These are phyloP conservation scores for Pleurostoma richardsiae DNA, from an alignment of 2,329 filamentous ascomycete genomes.

Conservation along the genomic window DNA sequence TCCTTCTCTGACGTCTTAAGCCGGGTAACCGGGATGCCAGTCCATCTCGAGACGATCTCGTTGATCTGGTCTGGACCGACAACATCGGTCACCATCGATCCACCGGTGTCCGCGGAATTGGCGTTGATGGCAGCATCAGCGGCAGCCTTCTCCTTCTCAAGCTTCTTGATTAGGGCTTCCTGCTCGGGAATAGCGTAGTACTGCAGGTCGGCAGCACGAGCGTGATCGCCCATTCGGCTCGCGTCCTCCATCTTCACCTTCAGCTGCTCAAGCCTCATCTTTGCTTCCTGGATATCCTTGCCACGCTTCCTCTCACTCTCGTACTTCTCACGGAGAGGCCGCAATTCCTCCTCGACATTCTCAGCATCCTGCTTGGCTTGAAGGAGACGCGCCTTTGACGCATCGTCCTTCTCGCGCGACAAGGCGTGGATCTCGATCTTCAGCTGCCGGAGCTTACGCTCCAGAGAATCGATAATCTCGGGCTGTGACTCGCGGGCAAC, in stretches of 20 bases:
- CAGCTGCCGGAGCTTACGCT: constrained; percentile 83
- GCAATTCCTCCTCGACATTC: constrained; percentile 89
- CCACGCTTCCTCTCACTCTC: constrained; percentile 87
- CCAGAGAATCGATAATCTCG: constrained; percentile 90
- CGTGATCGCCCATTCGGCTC: constrained; percentile 78
- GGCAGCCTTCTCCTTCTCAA: constrained; percentile 75
- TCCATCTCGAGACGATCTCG: constrained; percentile 95
- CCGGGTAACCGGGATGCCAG: constrained; percentile 93
- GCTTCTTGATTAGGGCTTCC: constrained; percentile 68
- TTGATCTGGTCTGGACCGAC: constrained; percentile 98
- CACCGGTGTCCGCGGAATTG: constrained; percentile 50
- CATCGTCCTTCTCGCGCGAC: constrained; percentile 89
- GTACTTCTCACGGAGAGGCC: constrained; percentile 91
- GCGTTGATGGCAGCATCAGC: constrained; percentile 68
- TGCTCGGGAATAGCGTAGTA: constrained; percentile 98
- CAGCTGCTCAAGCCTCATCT: constrained; percentile 88
- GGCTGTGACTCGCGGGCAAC: constrained; percentile 95
- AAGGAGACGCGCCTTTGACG: constrained; percentile 76
- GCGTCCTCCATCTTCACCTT: constrained; percentile 91
- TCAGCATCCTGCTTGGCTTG: constrained; percentile 86
- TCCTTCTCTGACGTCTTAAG: constrained; percentile 96
- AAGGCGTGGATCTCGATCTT: constrained; percentile 97
- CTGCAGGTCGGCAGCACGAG: constrained; percentile 86
- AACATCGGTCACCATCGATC: constrained; percentile 81
- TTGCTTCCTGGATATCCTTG: constrained; percentile 88